A percentile compares a stretch with the other conserved stretches of the same genome.
phyloP scores from a whole-genome alignment of 148 eudicot genomes.

The Vaccinium macrocarpon region DNA sequence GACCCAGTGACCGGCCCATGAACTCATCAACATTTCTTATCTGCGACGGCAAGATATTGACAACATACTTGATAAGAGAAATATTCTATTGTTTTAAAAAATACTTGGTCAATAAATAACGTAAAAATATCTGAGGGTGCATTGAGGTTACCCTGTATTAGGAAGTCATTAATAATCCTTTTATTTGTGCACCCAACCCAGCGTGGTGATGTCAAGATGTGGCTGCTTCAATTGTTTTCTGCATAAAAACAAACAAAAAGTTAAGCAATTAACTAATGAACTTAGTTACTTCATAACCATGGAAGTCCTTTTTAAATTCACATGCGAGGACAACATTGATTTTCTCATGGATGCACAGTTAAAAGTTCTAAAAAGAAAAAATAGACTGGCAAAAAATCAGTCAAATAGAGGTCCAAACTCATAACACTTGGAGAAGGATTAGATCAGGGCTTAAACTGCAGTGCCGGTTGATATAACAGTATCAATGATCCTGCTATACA shows the following conservation, averaged over 20 bases:
- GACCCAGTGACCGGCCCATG: slow-evolving; percentile 42
- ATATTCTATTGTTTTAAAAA: slow-evolving; percentile 24
- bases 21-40: slow-evolving; percentile 27
- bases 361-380: not conserved
- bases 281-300: not conserved
- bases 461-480: not conserved
- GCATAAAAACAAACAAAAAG: not conserved
- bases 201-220: slow-evolving; percentile 13
- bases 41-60: slow-evolving; percentile 5
- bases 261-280: too few species aligned
- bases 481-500: not conserved
- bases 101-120: not conserved
- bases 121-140: slow-evolving; percentile 23
- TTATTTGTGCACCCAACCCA: slow-evolving; percentile 13
- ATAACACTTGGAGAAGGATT: not conserved
- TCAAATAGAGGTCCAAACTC: not conserved
- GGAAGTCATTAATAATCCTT: not conserved
- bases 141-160: slow-evolving; percentile 8
- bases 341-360: not conserved
- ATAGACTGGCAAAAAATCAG: not conserved
- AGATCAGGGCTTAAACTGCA: not conserved
- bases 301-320: not conserved
- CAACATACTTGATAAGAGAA: slow-evolving; percentile 3
- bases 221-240: slow-evolving; percentile 4
- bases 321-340: not conserved